Evolutionary conservation across 495 filamentous ascomycete genomes (phyloP).

Genomic region (Daldinia concentrica): DNA sequence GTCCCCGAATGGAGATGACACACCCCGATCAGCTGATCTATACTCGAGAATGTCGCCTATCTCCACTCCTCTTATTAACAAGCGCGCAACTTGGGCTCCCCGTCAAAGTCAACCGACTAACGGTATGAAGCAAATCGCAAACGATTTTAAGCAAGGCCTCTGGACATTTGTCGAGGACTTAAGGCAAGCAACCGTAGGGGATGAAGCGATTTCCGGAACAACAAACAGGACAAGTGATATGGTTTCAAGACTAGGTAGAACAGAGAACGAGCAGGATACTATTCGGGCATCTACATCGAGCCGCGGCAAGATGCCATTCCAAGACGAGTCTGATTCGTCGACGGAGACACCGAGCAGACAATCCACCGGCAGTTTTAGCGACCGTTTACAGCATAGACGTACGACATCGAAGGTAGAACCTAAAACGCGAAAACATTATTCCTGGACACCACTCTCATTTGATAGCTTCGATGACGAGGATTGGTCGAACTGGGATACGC

Average conservation of each 20-base stretch:
- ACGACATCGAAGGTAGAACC: conserved; percentile 35
- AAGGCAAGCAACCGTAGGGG: conserved; percentile 91
- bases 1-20: conserved; percentile 43
- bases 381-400: conserved; percentile 41
- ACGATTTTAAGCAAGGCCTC: conserved; percentile 87
- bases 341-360: conserved; percentile 34
- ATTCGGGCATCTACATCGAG: conserved; percentile 47
- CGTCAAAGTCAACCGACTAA: conserved; percentile 48
- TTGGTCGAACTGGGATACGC: conserved; percentile 78
- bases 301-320: conserved; percentile 44
- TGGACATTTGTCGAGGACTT: conserved; percentile 98
- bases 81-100: conserved; percentile 60
- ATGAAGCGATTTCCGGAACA: conserved; percentile 74
- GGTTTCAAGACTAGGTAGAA: conserved; percentile 39
- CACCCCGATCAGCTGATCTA: conserved; percentile 40
- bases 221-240: conserved; percentile 46
- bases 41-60: conserved; percentile 39
- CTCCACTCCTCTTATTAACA: conserved; percentile 43
- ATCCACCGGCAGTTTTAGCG: conserved; percentile 40
- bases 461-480: conserved; percentile 70
- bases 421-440: conserved; percentile 54
- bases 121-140: conserved; percentile 81
- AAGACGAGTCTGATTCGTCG: conserved; percentile 29
- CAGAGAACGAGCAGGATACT: conserved; percentile 49
- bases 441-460: conserved; percentile 58